phyloP scores from a whole-genome alignment of 805 yeast genomes.

The Saccharomycopsis synnaedendra region DNA sequence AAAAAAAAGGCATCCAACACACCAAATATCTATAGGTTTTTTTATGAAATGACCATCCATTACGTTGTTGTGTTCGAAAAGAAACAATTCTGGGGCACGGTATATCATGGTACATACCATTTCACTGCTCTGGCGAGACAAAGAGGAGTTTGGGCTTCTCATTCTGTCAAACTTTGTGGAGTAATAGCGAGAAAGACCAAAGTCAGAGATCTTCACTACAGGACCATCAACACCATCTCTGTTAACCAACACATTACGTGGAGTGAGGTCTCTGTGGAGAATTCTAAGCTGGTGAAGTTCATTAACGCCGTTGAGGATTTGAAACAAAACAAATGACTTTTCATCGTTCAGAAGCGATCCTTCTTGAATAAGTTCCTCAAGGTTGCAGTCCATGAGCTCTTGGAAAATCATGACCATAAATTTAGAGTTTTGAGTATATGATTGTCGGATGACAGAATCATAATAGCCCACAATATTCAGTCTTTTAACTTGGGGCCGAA shows the following conservation, averaged over 20 bases:
- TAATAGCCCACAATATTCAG: neutral
- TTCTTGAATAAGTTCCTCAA: neutral
- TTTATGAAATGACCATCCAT: slow-evolving; percentile 70
- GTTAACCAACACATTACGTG: slow-evolving; percentile 63
- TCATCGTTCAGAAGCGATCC: neutral
- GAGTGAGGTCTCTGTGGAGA: slow-evolving; percentile 77
- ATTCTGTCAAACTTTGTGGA: neutral
- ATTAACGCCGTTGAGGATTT: slow-evolving; percentile 3
- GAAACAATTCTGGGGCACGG: slow-evolving; percentile 94
- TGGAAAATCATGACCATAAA: neutral
- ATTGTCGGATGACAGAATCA: neutral
- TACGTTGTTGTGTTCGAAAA: slow-evolving; percentile 49
- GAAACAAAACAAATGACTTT: neutral
- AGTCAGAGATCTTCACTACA: slow-evolving; percentile 59
- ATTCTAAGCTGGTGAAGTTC: slow-evolving; percentile 4
- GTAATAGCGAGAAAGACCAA: slow-evolving; percentile 55
- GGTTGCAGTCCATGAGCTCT: slow-evolving; percentile 6
- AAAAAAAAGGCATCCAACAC: slow-evolving; percentile 86
- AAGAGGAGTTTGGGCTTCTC: neutral
- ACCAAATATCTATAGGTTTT: slow-evolving; percentile 89
- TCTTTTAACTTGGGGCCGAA: neutral
- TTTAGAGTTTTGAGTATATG: neutral
- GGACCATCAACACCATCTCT: slow-evolving; percentile 21
- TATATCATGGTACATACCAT: slow-evolving; percentile 59
- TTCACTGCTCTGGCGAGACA: neutral